Base-by-base conservation (phyloP, 1,139 yeast species). In the Meyerozyma elateridarum region DNA sequence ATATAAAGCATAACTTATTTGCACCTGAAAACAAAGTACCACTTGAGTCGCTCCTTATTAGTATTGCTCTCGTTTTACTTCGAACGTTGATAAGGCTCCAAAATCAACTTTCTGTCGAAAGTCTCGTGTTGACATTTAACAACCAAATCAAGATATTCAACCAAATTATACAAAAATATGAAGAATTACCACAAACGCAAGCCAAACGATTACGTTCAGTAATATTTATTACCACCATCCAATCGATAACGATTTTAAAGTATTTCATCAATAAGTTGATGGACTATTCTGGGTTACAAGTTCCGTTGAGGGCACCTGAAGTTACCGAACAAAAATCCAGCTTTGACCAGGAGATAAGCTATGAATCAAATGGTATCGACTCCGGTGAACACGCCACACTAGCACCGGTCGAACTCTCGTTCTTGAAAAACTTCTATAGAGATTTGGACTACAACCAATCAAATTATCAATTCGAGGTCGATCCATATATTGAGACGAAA, bases 111-210 rank as follows among this genome's bases (percentile, higher is more conserved):
- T 43, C 51, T 15, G 42, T 44, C 8, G 25, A 39, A 12, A 36
- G 32, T 29, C 28, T 33, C 12, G 34, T 37, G 18, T 36, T 33
- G 8, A 40, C 54, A 2, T 47, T 63, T 21, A 55, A 56, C 31
- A 58, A 61, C 31, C 72, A 66, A 39, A 43, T 59, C 8, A 52
- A 48, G 28, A 45, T 65, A 19, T 61, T 60, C 40, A 56, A 59
- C 35, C 50, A 52, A 35, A 33, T 60, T 7, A 38, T 51, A 8
- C 38, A 34, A 22, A 58, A 56, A 36, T 41, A 24, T 57, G 21
- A 40, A 35, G 15, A 15, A 7, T 32, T 33, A 41, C 22, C 30
- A 41, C 25, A 35, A 39, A 16, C 32, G 34, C 12, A 37, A 42
- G 18, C 21, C 20, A 27, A 21, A 36, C 38, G 28, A 27, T 29